Evolutionary conservation across 768 basidiomycete species (phyloP), one percentile per base, ranked within the genome.

Genomic region (Gloeopeniophorella convolvens): DNA sequence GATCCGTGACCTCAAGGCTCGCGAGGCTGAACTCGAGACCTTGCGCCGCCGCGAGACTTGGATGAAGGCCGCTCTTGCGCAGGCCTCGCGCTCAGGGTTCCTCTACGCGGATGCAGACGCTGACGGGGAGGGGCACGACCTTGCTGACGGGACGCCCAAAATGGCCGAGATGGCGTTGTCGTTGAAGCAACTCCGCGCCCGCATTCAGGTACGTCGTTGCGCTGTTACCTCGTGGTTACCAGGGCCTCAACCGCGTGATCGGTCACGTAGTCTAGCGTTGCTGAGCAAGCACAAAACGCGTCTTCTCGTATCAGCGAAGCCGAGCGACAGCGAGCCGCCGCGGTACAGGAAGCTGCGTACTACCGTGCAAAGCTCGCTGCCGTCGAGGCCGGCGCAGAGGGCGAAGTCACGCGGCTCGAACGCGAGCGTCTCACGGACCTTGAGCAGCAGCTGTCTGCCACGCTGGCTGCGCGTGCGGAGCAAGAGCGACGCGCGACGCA

Each of bases 311-410:
- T 96, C 9, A 73, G 79, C 3, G 87, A 91, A 45, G 85, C 89
- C 0, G 90, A 94, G 56, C 79, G 86, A 43, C 68, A 82, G 55
- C 84, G 85, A 54, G 65, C 74, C 6, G 83, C 79, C 35, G 96
- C 96, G 1, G 68, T 88, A 7, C 90, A 98, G 66, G 96, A 99
- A 67, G 88, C 94, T 2, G 90, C 93, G 1, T 97, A 87, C 70
- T 96, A 93, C 64, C 89, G 94, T 42, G 89, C 94, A 40, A 97
- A 98, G 68, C 71, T 95, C n/a, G 77, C 82, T 3, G 92, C 95
- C 0, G 68, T 90, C 43, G 96, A 98, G 64, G 69, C 77, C 1
- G 74, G 77, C 36, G 77, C 80, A 15, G 76, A 83, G 9, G 62
- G 69, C 5, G 93, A 95, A 28, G 61, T 81, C 2, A 68, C 72